phyloP scores from a whole-genome alignment of 2,329 filamentous ascomycete genomes.

The Neonectria ditissima region DNA sequence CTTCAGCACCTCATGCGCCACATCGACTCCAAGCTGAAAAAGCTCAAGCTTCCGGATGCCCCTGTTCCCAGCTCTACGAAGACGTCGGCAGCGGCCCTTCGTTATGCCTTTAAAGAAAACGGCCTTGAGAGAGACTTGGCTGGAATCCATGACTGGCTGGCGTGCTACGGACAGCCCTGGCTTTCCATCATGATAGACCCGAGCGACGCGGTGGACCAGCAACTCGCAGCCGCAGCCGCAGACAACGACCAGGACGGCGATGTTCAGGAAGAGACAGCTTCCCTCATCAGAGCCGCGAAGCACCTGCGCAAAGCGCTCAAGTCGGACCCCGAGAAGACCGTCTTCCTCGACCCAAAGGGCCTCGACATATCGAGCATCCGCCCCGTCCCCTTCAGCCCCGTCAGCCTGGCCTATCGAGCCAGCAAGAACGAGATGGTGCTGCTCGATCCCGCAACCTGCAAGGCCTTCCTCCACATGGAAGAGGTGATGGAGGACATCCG shows the following conservation, averaged over 20 bases:
- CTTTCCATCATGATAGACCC: background rate
- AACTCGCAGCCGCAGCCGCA: background rate
- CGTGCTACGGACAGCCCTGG: too few relatives aligned
- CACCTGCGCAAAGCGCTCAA: background rate
- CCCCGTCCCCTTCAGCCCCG: background rate
- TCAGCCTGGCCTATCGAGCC: background rate
- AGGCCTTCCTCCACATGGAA: background rate
- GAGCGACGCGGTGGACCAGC: background rate
- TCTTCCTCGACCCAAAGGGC: background rate
- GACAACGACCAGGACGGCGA: too few relatives aligned
- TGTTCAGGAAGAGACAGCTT: background rate
- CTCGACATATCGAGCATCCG: background rate
- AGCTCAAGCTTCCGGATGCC: background rate
- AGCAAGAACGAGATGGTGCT: background rate
- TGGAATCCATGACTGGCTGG: too few relatives aligned
- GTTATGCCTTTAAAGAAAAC: background rate
- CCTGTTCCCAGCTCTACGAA: background rate
- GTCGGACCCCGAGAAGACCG: background rate
- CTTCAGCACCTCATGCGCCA: background rate
- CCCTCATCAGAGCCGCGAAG: background rate
- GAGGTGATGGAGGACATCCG: background rate
- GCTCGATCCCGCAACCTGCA: background rate
- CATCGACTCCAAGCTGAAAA: background rate
- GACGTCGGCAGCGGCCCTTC: background rate
- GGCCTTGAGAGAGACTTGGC: background rate